Conservation (phyloP, 2,329 filamentous ascomycete species). For the Verticillium nubilum region DNA sequence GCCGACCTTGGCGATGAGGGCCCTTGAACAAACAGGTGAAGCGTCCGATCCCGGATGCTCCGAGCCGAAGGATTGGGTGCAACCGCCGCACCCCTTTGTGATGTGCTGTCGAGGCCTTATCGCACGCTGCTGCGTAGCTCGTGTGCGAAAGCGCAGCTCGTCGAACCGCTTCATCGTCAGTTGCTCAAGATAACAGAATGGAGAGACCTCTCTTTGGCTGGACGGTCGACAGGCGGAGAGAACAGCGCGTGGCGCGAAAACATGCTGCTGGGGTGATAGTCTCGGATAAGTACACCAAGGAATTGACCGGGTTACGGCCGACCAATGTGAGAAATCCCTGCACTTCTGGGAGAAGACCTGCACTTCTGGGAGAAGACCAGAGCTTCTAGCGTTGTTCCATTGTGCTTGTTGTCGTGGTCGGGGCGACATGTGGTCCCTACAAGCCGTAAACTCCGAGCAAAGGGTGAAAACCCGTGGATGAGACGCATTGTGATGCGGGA, state of each 20-base stretch:
- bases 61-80: background rate
- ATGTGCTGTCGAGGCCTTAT: too few species aligned
- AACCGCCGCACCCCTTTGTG: too few species aligned
- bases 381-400: background rate
- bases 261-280: too few species aligned
- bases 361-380: background rate
- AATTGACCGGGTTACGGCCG: background rate
- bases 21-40: background rate
- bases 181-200: background rate
- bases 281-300: too few species aligned
- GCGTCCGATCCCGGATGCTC: background rate
- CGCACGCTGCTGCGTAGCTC: background rate
- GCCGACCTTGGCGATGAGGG: background rate
- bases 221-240: background rate
- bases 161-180: background rate
- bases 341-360: background rate
- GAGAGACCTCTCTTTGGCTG: background rate
- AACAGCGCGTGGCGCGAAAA: background rate
- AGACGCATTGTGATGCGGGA: background rate
- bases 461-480: background rate
- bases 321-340: background rate
- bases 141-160: background rate
- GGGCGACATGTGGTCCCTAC: background rate
- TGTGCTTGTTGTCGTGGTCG: background rate
- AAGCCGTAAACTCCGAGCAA: background rate